Percentiles rank a stretch among this genome's conserved stretches.
Evolutionary conservation across 169 alveolate genomes (phyloP).

Genomic region (Pseudocohnilembus persalinus): DNA sequence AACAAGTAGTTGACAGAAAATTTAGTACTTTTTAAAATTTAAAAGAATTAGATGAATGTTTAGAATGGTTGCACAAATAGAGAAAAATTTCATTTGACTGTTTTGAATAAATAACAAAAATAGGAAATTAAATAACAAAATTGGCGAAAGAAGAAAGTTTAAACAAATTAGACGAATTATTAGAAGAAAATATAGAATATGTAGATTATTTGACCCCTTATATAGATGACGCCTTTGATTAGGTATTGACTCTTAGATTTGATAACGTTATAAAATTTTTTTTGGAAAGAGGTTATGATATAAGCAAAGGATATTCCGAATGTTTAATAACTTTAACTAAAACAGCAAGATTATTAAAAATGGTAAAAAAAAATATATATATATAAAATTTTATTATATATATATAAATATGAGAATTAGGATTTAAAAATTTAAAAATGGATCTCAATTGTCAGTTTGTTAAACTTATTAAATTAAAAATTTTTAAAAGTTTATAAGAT

Average conservation of each 20-base stretch:
- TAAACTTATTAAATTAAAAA: too few species aligned
- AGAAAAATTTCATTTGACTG: not conserved
- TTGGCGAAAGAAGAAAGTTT: constrained; percentile 15
- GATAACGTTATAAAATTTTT: constrained; percentile 13
- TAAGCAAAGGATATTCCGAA: not conserved
- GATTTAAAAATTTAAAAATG: too few species aligned
- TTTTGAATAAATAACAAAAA: constrained; percentile 16
- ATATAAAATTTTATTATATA: too few species aligned
- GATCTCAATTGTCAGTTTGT: too few species aligned
- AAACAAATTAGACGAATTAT: constrained; percentile 1
- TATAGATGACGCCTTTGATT: constrained; percentile 23
- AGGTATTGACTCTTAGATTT: constrained; percentile 6
- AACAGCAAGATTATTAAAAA: constrained; percentile 19
- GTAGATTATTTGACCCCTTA: not conserved
- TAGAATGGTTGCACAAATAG: not conserved
- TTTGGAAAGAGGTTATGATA: constrained; percentile 13
- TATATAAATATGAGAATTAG: too few species aligned
- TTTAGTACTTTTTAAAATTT: too few species aligned
- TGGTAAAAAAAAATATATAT: too few species aligned
- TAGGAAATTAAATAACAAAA: constrained; percentile 21
- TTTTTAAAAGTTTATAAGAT: too few species aligned
- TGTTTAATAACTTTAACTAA: constrained; percentile 3
- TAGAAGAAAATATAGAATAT: constrained; percentile 4
- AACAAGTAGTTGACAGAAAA: not conserved
- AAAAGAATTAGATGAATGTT: not conserved